Base-by-base conservation (phyloP, 2,329 filamentous ascomycete species). In the Myriosclerotinia duriaeana region DNA sequence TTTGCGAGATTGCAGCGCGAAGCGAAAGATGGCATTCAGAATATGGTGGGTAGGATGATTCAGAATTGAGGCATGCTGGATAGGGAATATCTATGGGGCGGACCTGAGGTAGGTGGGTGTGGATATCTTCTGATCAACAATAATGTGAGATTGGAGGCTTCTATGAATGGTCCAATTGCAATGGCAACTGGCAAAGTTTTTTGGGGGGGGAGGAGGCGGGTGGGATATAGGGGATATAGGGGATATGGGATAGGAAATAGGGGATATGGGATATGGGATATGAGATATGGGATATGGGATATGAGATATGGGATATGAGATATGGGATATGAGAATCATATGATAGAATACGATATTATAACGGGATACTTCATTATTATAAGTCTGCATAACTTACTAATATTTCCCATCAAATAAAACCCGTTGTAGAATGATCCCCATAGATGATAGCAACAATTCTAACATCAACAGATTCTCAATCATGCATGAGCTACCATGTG, bases 41-140 rank as follows among this genome's bases (percentile, higher is more conserved):
- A 62, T 22, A 71, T 73, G 68, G 65, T 72, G 80, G 83, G 69
- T 76, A 78, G 71, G 5, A 73, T 65, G 61, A 54, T 65, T 36
- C 1, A 15, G 6, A n/a, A 14, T 14, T 54, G n/a, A n/a, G 36
- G 8, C 17, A 22, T 26, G 22, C 5, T 30, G 14, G 55, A 46
- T 15, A 22, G 26, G 22, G 20, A 20, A 26, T 26, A 26, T 26
- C 26, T 26, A 26, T 26, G 26, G 26, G 26, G 26, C 26, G 26
- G 26, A 26, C 26, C 8, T 20, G 12, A 17, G 83, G 69, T 77
- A 78, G 71, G 4, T 72, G 15, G 22, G 20, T 0, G 14, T 30
- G 2, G 1, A 3, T 1, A 30, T 6, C 15, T 26, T 42, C 15
- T 11, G 9, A n/a, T 5, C 11, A 20, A 15, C 6, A 11, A 40